These are phyloP conservation scores for Ophiosphaerella narmari DNA, from an alignment of 2,329 filamentous ascomycete genomes.

Conservation along the genomic window DNA sequence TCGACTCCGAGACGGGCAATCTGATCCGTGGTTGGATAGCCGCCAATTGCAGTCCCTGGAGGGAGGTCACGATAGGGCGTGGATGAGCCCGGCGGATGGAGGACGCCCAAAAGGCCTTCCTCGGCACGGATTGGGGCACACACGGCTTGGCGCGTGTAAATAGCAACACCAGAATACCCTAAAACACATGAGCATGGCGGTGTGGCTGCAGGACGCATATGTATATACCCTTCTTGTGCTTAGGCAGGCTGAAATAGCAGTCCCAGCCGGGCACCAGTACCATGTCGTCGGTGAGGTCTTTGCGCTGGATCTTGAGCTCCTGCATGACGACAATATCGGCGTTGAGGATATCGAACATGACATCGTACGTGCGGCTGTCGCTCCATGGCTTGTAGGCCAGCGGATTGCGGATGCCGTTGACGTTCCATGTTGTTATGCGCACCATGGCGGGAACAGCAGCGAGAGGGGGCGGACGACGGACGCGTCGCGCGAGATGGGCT, in stretches of 20 bases:
- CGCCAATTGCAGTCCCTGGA: constrained; percentile 77
- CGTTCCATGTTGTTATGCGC: constrained; percentile 70
- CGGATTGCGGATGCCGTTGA: constrained; percentile 60
- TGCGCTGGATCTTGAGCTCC: constrained; percentile 93
- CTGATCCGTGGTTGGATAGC: constrained; percentile 76
- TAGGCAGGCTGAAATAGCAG: constrained; percentile 91
- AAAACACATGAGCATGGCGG: constrained; percentile 14
- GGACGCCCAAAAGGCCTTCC: constrained; percentile 85
- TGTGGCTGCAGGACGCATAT: background rate
- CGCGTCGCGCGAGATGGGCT: constrained; percentile 19
- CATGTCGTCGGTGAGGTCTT: constrained; percentile 93
- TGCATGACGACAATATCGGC: constrained; percentile 95
- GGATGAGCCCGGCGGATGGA: constrained; percentile 73
- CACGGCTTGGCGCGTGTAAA: constrained; percentile 86
- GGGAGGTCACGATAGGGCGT: constrained; percentile 77
- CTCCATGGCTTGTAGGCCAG: constrained; percentile 60
- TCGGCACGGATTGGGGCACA: constrained; percentile 89
- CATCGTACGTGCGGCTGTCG: constrained; percentile 52
- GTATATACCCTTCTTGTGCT: constrained; percentile 80
- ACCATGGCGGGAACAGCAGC: constrained; percentile 60
- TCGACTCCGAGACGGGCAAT: constrained; percentile 66
- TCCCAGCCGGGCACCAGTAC: constrained; percentile 95
- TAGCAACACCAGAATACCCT: constrained; percentile 95
- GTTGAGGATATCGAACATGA: constrained; percentile 93
- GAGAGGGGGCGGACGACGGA: constrained; percentile 4